phyloP scores from a whole-genome alignment of 1,284 basidiomycete species.

The Malassezia obtusa region DNA sequence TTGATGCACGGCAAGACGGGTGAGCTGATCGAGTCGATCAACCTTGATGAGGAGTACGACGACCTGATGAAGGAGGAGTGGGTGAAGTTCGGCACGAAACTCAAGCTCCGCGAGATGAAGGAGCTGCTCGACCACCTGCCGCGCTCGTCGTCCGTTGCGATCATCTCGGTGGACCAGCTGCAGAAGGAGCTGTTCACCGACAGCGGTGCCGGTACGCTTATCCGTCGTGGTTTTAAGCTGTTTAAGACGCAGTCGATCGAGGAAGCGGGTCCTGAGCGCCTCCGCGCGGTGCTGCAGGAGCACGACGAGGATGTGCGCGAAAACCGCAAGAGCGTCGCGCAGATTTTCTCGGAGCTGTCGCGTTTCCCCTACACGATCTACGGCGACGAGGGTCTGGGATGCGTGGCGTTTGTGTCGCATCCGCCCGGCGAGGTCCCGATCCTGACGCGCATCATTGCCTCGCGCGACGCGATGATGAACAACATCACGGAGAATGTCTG shows the following conservation, averaged over 20 bases:
- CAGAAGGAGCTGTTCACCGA: conserved; percentile 99
- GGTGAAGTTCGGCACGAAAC: conserved; percentile 99
- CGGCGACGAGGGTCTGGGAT: conserved; percentile 92
- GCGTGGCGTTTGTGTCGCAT: conserved; percentile 84
- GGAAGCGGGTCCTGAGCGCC: conserved; percentile 76
- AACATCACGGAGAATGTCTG: conserved; percentile 95
- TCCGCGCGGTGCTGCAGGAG: conserved; percentile 59
- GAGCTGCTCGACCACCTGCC: conserved; percentile 96
- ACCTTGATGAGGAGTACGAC: conserved; percentile 97
- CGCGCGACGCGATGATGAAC: conserved; percentile 80
- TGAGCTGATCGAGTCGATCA: conserved; percentile 71
- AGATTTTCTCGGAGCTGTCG: conserved; percentile 67
- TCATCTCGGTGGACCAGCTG: conserved; percentile 84
- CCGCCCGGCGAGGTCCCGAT: conserved; percentile 81
- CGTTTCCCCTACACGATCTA: conserved; percentile 76
- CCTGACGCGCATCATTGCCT: conserved; percentile 81
- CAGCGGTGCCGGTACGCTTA: conserved; percentile 90
- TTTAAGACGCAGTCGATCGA: conserved; percentile 78
- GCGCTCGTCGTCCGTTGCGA: conserved; percentile 91
- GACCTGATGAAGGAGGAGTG: conserved; percentile 95
- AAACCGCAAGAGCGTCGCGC: conserved; percentile 76
- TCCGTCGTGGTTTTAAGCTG: conserved; percentile 93
- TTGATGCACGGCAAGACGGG: conserved; percentile 79
- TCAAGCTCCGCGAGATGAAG: conserved; percentile 98
- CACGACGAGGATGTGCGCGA: conserved; percentile 82